Base-by-base conservation (phyloP, 2,329 filamentous ascomycete species). In the Proliferodiscus dingleyae region DNA sequence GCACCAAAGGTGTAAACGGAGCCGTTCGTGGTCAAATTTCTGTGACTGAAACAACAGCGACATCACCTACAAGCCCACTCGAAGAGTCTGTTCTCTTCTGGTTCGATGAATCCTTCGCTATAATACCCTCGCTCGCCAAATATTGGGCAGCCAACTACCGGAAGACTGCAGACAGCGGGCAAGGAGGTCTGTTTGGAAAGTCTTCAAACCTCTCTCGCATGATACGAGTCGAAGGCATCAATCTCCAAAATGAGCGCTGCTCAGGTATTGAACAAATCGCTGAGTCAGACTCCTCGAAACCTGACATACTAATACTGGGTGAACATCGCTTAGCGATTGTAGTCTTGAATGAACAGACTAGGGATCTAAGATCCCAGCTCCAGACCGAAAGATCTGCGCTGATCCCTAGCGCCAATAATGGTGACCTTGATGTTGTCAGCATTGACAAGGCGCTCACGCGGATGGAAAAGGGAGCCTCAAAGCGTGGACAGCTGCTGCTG, bases 391-490 rank as follows among this genome's bases (percentile, higher is more conserved):
- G 52, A n/a, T 36, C 55, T 11, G 54, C 55, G 4, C 28, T 61
- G 6, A 49, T 44, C 29, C 58, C 50, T 26, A 45, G 47, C 43
- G 29, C 46, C 2, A 53, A 54, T 45, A 46, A 29, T n/a, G 39
- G 54, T 7, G 55, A 63, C 16, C 68, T 84, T 54, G 79, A 82
- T 59, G 79, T 84, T 36, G 77, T 81, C 71, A 78, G 80, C 54
- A 81, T 84, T 57, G 80, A 84, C 54, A 73, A 77, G 47, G 75
- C 73, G 39, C 62, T 84, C 42, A 72, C 78, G 38, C 69, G 66
- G 40, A 68, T 84, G 74, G 73, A 80, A 29, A 55, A 59, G 21
- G 51, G 53, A 11, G 43, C 43, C 11, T 23, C 43, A 10, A 53
- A 49, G 3, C 37, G 46, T 18, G 45, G 46, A 41, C 57, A 58